Base-by-base conservation (phyloP, 164 flowering plant genomes). In the Euptelea pleiosperma region DNA sequence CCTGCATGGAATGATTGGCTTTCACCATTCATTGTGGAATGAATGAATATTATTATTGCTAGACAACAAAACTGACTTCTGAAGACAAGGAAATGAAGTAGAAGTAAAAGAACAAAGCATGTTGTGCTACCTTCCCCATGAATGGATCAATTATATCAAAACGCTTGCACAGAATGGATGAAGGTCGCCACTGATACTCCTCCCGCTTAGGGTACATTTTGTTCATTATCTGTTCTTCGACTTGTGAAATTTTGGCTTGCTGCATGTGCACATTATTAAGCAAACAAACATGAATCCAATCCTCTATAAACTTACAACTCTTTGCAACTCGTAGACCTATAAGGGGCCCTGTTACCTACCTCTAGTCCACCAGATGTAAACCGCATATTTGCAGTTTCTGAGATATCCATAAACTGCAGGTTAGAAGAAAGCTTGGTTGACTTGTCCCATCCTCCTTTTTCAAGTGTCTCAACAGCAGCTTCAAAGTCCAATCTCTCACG, bases 401-500 rank as follows among this genome's bases (percentile, higher is more conserved):
- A 63, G 33, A 71, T 63, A 25, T 79, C 89, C 52, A 62, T 36
- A 31, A 75, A 46, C 51, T 69, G 71, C 65, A 66, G 74, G 16
- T 37, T 54, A 54, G 82, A 43, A 30, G 52, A 65, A 28, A 45
- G 44, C 24, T 69, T 66, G 45, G 53, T 55, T 37, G 64, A 75
- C 56, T 72, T 73, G 41, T 59, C 74, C 59, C 15, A 34, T 43
- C 71, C 75, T 36, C 78, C 89, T 70, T 83, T 90, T 64, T 77
- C 72, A 57, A 88, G 75, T 45, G 82, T 78, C 71, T 83, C 97
- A 47, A 87, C 97, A 49, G 92, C 97, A 64, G 96, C 90, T 75
- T 93, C 99, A 80, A 93, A 93, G 64, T 90, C 97, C 66, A 93
- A 68, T 61, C 92, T 84, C 73, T 93, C 97, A 68, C 81, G 92